phyloP scores from a whole-genome alignment of 768 basidiomycete species.

The Galerina marginata region DNA sequence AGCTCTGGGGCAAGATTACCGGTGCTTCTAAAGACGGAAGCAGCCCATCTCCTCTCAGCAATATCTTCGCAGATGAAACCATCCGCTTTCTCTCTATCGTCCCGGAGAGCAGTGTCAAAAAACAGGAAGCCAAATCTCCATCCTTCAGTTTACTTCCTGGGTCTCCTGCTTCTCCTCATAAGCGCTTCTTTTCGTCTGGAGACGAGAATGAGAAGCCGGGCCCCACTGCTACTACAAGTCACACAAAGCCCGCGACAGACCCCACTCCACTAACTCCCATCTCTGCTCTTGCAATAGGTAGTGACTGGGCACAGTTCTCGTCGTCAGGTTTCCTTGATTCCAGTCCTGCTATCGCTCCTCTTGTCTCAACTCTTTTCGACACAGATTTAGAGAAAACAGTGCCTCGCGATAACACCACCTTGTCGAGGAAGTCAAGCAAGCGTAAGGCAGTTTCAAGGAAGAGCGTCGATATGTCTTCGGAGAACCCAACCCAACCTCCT shows the following conservation, averaged over 20 bases:
- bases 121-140: conserved; percentile 37
- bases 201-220: conserved; percentile 23
- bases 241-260: conserved; percentile 38
- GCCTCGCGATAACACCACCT: conserved; percentile 22
- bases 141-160: conserved; percentile 34
- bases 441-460: conserved; percentile 28
- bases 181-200: conserved; percentile 34
- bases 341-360: conserved; percentile 42
- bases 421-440: conserved; percentile 30
- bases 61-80: conserved; percentile 75
- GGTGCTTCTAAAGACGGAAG: conserved; percentile 41
- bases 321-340: conserved; percentile 62
- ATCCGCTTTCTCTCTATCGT: conserved; percentile 57
- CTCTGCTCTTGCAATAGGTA: conserved; percentile 31
- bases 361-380: conserved; percentile 64
- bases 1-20: conserved; percentile 63
- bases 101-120: conserved; percentile 39
- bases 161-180: conserved; percentile 33
- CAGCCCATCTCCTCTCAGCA: conserved; percentile 45
- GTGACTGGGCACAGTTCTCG: conserved; percentile 76
- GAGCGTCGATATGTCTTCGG: conserved; percentile 26
- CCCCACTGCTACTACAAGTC: conserved; percentile 24
- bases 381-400: conserved; percentile 57
- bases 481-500: conserved; percentile 3
- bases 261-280: conserved; percentile 35